Percentiles rank a stretch among this genome's conserved stretches.
phyloP scores from a whole-genome alignment of 2,329 filamentous ascomycete species.

The Clarireedia monteithiana region DNA sequence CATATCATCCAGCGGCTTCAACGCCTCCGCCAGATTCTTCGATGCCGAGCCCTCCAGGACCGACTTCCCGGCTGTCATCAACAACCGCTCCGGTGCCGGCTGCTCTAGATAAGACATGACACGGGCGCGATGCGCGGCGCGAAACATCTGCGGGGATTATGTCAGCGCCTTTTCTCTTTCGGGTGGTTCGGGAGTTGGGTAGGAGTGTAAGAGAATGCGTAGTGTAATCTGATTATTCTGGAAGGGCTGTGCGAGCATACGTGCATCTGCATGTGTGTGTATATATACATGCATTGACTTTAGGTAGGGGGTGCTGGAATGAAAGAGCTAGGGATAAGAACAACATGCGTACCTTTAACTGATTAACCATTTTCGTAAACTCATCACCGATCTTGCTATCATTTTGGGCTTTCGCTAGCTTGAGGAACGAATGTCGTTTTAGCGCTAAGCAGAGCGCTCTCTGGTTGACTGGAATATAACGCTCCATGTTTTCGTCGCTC shows the following conservation, averaged over 20 bases:
- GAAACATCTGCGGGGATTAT: not conserved
- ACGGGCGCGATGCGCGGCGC: constrained; percentile 1
- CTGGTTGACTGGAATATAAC: not conserved
- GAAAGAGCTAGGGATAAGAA: not conserved
- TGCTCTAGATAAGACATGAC: constrained; percentile 6
- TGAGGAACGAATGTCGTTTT: not conserved
- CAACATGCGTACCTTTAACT: not conserved
- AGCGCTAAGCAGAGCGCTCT: not conserved
- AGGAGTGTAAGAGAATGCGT: not conserved
- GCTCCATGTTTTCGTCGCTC: not conserved
- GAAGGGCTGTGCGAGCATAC: too few species aligned
- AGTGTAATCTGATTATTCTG: too few species aligned
- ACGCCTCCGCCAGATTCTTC: not conserved
- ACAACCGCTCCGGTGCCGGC: not conserved
- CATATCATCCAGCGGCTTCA: constrained; percentile 6
- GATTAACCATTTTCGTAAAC: constrained; percentile 1
- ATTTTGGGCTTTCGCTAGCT: not conserved
- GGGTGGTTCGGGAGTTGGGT: not conserved
- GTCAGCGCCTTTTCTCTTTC: not conserved
- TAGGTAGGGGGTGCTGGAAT: not conserved
- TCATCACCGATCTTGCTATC: not conserved
- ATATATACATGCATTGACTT: too few species aligned
- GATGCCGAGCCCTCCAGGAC: not conserved
- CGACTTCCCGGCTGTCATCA: constrained; percentile 6
- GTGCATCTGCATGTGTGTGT: too few species aligned